A percentile compares a stretch with the other conserved stretches of the same genome.
Conservation (phyloP, 106 monocot genomes). For the Iris macrosiphon region DNA sequence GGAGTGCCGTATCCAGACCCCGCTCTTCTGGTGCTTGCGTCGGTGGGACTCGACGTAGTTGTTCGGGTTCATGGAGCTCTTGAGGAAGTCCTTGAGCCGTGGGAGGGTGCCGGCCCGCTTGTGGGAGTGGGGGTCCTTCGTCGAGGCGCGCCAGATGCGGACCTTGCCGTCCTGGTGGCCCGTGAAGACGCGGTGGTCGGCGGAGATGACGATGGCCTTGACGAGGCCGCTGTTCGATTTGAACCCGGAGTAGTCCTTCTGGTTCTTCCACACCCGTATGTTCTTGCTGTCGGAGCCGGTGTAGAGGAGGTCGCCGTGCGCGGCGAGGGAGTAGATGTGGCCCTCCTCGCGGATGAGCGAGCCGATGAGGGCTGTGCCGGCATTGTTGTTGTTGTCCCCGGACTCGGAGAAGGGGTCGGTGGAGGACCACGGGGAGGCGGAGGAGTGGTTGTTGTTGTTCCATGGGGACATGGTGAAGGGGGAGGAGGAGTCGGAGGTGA, state of each 20-base stretch:
- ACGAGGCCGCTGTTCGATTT: neutral
- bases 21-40: slow-evolving; percentile 8
- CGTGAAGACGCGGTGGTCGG: slow-evolving; percentile 6
- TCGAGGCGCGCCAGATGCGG: neutral
- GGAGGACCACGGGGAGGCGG: slow-evolving; percentile 1
- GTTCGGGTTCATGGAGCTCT: slow-evolving; percentile 2
- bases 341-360: slow-evolving; percentile 5
- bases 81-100: neutral
- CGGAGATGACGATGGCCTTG: slow-evolving; percentile 8
- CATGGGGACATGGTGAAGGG: slow-evolving; percentile 9
- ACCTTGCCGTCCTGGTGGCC: slow-evolving; percentile 9
- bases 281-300: slow-evolving; percentile 9
- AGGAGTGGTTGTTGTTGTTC: slow-evolving; percentile 1
- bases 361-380: slow-evolving; percentile 3
- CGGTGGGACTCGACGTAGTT: slow-evolving; percentile 11
- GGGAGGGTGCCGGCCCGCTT: neutral
- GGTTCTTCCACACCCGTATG: slow-evolving; percentile 6
- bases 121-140: slow-evolving; percentile 1
- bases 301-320: slow-evolving; percentile 5
- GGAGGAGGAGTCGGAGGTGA: neutral
- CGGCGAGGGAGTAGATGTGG: slow-evolving; percentile 9
- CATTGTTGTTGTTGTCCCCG: neutral
- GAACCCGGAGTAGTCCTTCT: slow-evolving; percentile 6
- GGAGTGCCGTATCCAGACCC: slow-evolving; percentile 41
- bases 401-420: neutral